These are phyloP conservation scores for Sergeia podlipaevii DNA, from an alignment of 208 protist genomes.

Conservation along the genomic window DNA sequence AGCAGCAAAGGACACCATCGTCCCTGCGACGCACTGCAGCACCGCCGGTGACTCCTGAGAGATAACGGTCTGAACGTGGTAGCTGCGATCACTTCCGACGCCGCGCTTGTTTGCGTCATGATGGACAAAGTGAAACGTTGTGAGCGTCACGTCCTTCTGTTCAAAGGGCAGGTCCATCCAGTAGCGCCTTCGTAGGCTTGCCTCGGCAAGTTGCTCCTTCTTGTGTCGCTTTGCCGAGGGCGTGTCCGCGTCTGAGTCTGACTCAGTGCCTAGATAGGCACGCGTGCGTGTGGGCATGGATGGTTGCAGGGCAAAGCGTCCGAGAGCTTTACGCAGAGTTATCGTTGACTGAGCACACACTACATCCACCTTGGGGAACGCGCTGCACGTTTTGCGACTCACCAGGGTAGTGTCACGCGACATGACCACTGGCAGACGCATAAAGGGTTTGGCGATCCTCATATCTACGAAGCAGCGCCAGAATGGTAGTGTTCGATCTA, in stretches of 20 bases:
- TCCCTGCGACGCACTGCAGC: conserved; percentile 69
- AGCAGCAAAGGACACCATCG: conserved; percentile 72
- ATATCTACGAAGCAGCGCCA: conserved; percentile 63
- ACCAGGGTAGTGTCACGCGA: conserved; percentile 21
- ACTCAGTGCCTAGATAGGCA: not conserved
- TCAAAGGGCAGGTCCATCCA: conserved; percentile 11
- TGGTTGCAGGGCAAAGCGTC: not conserved
- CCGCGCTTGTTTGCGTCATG: conserved; percentile 29
- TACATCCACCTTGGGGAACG: conserved; percentile 63
- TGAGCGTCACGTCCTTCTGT: conserved; percentile 21
- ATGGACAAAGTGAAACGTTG: conserved; percentile 80
- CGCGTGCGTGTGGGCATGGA: not conserved
- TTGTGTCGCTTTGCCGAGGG: not conserved
- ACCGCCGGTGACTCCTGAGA: conserved; percentile 35
- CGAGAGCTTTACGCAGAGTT: conserved; percentile 7
- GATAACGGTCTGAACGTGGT: conserved; percentile 72
- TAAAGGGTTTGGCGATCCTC: too few relatives aligned
- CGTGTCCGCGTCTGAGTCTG: conserved; percentile 1
- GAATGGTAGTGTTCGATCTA: conserved; percentile 63
- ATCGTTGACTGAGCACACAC: conserved; percentile 56
- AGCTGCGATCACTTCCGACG: conserved; percentile 32
- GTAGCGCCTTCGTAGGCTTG: conserved; percentile 6
- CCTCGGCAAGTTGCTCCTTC: not conserved
- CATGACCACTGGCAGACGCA: conserved; percentile 31
- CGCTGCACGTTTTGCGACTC: conserved; percentile 33